These are phyloP conservation scores for Fusarium papillatum DNA, from an alignment of 2,329 filamentous ascomycete genomes.

Conservation along the genomic window DNA sequence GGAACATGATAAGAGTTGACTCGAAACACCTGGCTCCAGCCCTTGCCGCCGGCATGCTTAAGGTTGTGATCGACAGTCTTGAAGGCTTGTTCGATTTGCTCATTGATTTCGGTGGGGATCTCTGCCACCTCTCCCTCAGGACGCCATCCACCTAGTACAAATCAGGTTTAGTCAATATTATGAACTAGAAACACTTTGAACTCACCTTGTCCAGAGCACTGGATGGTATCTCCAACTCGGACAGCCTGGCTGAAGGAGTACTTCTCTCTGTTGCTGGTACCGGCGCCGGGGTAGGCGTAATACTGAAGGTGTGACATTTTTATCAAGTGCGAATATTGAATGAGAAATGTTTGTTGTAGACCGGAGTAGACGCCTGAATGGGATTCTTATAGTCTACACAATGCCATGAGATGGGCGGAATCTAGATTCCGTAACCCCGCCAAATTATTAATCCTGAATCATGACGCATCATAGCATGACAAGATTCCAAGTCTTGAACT, in stretches of 20 bases:
- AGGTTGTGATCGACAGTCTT: not conserved
- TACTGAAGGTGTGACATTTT: not conserved
- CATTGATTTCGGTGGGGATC: constrained; percentile 2
- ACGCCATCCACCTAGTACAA: not conserved
- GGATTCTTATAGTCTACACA: not conserved
- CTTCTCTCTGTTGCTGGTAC: not conserved
- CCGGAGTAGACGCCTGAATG: not conserved
- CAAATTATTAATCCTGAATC: not conserved
- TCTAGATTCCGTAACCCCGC: not conserved
- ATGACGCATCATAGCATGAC: not conserved
- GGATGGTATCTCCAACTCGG: not conserved
- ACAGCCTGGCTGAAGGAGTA: not conserved
- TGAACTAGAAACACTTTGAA: not conserved
- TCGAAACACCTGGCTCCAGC: not conserved
- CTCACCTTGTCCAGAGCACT: not conserved
- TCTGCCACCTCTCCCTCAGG: not conserved
- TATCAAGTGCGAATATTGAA: not conserved
- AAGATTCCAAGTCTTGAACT: not conserved
- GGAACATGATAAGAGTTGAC: constrained; percentile 1
- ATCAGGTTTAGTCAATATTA: not conserved
- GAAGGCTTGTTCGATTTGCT: constrained; percentile 6
- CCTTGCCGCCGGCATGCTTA: not conserved
- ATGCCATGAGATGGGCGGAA: not conserved
- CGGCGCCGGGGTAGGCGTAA: not conserved
- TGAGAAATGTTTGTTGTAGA: not conserved